phyloP scores from a whole-genome alignment of 805 yeast species.

The Lipomyces oligophaga region DNA sequence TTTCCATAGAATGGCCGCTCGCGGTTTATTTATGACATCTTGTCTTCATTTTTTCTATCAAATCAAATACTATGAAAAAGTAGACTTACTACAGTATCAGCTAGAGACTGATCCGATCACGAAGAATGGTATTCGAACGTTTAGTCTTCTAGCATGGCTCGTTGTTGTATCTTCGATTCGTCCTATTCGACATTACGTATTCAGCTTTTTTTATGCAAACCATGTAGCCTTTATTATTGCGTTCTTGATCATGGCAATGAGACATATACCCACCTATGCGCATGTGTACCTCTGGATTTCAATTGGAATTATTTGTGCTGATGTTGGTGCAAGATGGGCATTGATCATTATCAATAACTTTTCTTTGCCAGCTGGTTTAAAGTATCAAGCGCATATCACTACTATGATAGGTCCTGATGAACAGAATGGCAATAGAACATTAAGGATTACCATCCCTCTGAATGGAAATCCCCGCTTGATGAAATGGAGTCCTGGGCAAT shows the following conservation, averaged over 20 bases:
- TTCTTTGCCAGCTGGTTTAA: conserved; percentile 12
- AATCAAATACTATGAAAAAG: conserved; percentile 27
- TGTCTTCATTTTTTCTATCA: conserved; percentile 31
- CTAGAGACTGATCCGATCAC: conserved; percentile 25
- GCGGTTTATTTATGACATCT: conserved; percentile 31
- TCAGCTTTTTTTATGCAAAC: conserved; percentile 31
- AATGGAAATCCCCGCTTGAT: neutral
- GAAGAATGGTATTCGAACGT: conserved; percentile 31
- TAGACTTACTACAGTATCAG: conserved; percentile 16
- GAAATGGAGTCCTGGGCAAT: conserved; percentile 31
- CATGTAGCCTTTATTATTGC: conserved; percentile 31
- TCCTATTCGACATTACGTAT: conserved; percentile 27
- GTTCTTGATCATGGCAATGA: conserved; percentile 26
- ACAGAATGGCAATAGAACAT: neutral
- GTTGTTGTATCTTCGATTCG: conserved; percentile 35
- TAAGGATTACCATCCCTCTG: conserved; percentile 13
- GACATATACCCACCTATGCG: conserved; percentile 31
- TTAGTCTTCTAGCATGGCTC: conserved; percentile 30
- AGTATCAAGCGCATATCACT: conserved; percentile 19
- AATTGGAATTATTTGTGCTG: conserved; percentile 30
- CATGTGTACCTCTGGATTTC: conserved; percentile 31
- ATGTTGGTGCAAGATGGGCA: conserved; percentile 25
- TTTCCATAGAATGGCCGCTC: conserved; percentile 34
- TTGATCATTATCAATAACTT: conserved; percentile 17
- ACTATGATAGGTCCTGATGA: conserved; percentile 1